Percentiles rank a stretch among this genome's conserved stretches.
These are phyloP conservation scores for Sporisorium scitamineum DNA, from an alignment of 1,284 basidiomycete genomes.

Conservation along the genomic window DNA sequence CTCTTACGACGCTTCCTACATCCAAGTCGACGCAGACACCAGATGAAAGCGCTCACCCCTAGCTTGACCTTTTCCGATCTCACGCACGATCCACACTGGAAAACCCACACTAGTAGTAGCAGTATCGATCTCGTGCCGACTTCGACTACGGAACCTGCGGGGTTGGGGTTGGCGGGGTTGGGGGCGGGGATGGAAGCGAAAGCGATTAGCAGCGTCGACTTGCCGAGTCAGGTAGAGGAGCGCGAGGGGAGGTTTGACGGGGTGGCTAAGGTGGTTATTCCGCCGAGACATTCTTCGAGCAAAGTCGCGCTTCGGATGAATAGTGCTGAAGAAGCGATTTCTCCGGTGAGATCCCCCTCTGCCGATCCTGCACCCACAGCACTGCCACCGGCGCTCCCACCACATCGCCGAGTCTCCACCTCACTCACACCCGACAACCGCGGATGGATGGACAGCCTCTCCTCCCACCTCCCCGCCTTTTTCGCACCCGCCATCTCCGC, in stretches of 20 bases:
- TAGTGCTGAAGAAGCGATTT: no score
- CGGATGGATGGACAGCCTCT: constrained; percentile 48
- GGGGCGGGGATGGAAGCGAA: constrained; percentile 32
- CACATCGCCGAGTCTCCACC: constrained; percentile 6
- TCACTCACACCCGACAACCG: not conserved
- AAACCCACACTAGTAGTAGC: constrained; percentile 9
- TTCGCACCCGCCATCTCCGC: constrained; percentile 35
- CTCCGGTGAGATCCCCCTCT: constrained; percentile 8
- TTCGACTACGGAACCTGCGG: constrained; percentile 4
- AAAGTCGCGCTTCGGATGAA: not conserved
- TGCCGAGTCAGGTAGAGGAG: constrained; percentile 44
- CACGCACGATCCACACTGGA: constrained; percentile 10
- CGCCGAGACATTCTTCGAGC: constrained; percentile 23
- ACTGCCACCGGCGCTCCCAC: not conserved
- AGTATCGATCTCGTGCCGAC: constrained; percentile 22
- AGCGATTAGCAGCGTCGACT: constrained; percentile 41
- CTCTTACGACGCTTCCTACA: constrained; percentile 45
- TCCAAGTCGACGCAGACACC: constrained; percentile 18
- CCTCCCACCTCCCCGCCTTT: constrained; percentile 48
- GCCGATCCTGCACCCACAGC: not conserved
- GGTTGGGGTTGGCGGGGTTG: constrained; percentile 26
- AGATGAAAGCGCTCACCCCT: constrained; percentile 30
- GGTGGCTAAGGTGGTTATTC: constrained; percentile 18
- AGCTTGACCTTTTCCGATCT: constrained; percentile 35
- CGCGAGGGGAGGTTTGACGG: constrained; percentile 29